Base-by-base conservation (phyloP, 2,329 filamentous ascomycete genomes). In the Botrytis byssoidea region DNA sequence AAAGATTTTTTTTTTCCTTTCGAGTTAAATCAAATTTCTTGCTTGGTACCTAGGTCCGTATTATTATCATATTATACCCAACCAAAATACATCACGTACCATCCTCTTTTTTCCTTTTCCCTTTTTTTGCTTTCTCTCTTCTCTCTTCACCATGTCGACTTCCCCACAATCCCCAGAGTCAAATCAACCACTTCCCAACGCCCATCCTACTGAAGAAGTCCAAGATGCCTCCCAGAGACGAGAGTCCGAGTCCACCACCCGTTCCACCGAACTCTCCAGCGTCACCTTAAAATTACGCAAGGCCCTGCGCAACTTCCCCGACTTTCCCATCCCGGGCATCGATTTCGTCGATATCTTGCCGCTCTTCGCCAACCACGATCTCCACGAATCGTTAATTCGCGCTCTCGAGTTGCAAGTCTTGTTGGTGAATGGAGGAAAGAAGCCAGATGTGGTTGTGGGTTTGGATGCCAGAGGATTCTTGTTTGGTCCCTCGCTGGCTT, bases 341-440 rank as follows among this genome's bases (percentile, higher is more conserved):
- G 88, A 97, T 80, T 99, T 99, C 84, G 94, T 98, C 86, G 96
- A 99, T 83, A 98, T 99, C 84, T 91, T 99, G 83, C 96, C 96
- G 75, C 91, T 98, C 82, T 98, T 99, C 86, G 90, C 93, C 82
- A 88, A 94, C 81, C 90, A 91, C 72, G 81, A 83, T 70, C 87
- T 93, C 75, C 95, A 98, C 85, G 86, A 88, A 78, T 88, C 90
- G 73, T 91, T 99, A 74, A 86, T 98, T 82, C 89, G 91, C 80
- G 93, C 94, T 67, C 92, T 98, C 78, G 93, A 97, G 84, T 87
- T 98, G 76, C 92, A 97, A 83, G 88, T 97, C 77, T 84, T 88
- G 73, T 85, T 91, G 79, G 86, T 87, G 76, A 91, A 91, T 75
- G 84, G 86, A 74, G 83, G 83, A 77, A 83, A 86, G 79, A 90